Evolutionary conservation across 179 eudicot species (phyloP), one percentile per base, ranked within the genome.

Genomic region (Nepenthes alata): DNA sequence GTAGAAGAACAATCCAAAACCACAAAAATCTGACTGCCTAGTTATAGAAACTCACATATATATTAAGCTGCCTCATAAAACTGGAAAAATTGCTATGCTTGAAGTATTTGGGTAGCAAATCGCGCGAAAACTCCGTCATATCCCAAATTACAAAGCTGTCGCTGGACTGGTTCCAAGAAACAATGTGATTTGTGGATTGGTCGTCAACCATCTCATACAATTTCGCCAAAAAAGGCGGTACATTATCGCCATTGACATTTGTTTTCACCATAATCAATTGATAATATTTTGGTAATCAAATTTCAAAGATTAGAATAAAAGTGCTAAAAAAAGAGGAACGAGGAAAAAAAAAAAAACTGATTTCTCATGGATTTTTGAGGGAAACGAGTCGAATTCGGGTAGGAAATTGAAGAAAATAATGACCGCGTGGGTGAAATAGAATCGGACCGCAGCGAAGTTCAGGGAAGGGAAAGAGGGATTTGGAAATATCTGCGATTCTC

Each of bases 151-250:
- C 65, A 66, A 82, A 79, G 59, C 71, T 74, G 35, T 78, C 76
- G 15, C 72, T 70, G 6, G 64, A 70, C 16, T 58, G 36, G 62
- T 62, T 61, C 85, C 85, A 81, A 11, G 82, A 78, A 58, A 81
- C 66, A 52, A 81, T 57, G 15, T 5, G 45, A 68, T 87, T 67
- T 1, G 86, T 84, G 0, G 83, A 68, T 15, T 66, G 73, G 73
- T 85, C 91, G 44, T 76, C 83, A 3, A 87, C 91, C 91, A 87
- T 82, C 60, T 87, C 91, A 47, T 87, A 87, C 70, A 86, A 83
- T 56, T 87, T 87, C 5, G 65, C 48, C 75, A 87, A 60, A 60
- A 87, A 87, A 0, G 91, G 91, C 34, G 85, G 62, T 7, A 81
- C 49, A 37, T 63, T 67, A 6, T 61, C 39, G 38, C 75, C 86